Evolutionary conservation across 1,284 basidiomycete genomes (phyloP).

Genomic region (Cryptococcus deneoformans): DNA sequence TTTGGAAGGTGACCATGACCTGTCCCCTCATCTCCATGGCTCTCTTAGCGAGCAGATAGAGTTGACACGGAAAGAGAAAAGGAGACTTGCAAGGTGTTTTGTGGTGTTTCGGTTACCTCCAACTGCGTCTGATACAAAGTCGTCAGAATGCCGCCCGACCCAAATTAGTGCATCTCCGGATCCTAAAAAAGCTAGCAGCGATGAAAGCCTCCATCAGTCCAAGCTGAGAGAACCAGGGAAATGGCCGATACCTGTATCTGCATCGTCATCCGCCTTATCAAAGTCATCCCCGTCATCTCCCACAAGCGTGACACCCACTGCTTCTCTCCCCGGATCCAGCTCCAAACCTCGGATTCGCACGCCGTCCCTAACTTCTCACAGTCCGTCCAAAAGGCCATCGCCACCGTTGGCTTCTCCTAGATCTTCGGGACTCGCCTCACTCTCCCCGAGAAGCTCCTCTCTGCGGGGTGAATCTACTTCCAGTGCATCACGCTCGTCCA

Average conservation of each 20-base stretch:
- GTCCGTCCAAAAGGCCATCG: not conserved
- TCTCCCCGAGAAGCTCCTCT: no score
- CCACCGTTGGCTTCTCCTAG: not conserved
- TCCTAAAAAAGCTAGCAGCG: not conserved
- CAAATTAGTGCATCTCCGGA: not conserved
- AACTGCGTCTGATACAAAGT: not conserved
- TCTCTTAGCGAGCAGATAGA: slow-evolving; percentile 7
- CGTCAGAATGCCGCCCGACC: not conserved
- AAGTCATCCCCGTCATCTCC: not conserved
- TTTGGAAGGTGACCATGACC: not conserved
- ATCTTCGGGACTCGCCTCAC: not conserved
- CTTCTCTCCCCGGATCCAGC: not conserved
- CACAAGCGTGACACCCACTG: not conserved
- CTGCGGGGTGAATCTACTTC: no score
- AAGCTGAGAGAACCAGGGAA: not conserved
- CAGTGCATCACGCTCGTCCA: no score
- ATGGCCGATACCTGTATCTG: not conserved
- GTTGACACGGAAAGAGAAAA: slow-evolving; percentile 3
- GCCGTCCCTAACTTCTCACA: not conserved
- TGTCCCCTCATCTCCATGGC: not conserved
- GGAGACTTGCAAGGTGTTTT: slow-evolving; percentile 34
- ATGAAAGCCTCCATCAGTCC: not conserved
- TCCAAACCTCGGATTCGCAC: not conserved
- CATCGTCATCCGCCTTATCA: not conserved
- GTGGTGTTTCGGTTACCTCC: slow-evolving; percentile 25